Base-by-base conservation (phyloP, 805 yeast species). In the Starmerella bacillaris region DNA sequence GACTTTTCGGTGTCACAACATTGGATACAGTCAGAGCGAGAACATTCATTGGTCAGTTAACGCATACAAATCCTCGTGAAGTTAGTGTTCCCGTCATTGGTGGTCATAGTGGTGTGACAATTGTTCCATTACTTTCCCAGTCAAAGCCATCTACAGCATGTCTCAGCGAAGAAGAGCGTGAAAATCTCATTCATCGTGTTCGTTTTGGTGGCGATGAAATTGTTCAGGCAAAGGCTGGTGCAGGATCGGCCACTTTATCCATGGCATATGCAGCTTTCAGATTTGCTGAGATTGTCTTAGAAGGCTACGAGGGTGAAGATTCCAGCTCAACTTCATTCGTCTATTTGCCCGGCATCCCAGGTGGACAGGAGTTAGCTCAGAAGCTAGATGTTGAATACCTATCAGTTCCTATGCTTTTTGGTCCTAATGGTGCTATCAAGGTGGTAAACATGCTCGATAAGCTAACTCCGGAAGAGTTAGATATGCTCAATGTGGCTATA, bases 201-300 rank as follows among this genome's bases (percentile, higher is more conserved):
- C 95, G 84, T 63, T 83, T 77, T 49, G 93, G 92, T 42, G 96
- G 96, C 54, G 96, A 84, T 56, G 95, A 86, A 60, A 93, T 84
- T 32, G 96, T 84, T 44, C 66, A 78, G 62, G 95, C 95, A 37
- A 84, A 84, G 64, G 76, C 79, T 50, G 95, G 95, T 44, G 74
- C 74, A 35, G 95, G 95, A 27, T 79, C 94, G 33, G 95, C 95
- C 38, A 84, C 96, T 24, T 66, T 84, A 46, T 78, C 93, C 21
- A 86, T 84, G 95, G 95, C 95, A 7, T 77, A 74, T 50, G 94
- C 94, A 24, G 94, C 92, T 24, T 79, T 69, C 64, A 68, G 74
- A 47, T 77, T 82, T 55, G 78, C 83, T 21, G 74, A 70, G 54
- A 63, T 77, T 43, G 59, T 61, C 27, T 55, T 62, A 37, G 51